Evolutionary conservation across 495 filamentous ascomycete genomes (phyloP).

Genomic region (Alectoria sarmentosa): DNA sequence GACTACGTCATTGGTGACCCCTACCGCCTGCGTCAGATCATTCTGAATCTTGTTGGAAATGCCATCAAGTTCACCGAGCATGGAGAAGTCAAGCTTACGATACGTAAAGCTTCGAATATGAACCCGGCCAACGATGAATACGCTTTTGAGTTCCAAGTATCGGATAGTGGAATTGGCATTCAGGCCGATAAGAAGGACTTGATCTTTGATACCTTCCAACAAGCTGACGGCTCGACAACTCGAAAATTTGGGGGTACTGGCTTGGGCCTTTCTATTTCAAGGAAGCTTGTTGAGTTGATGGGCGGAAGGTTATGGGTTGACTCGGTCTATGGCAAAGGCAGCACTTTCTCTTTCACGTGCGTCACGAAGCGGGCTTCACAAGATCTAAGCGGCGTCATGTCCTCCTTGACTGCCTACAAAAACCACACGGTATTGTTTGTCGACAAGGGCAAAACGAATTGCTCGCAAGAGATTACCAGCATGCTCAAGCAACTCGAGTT

Average conservation of each 20-base stretch:
- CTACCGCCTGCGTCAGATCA: constrained; percentile 94
- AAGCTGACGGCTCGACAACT: constrained; percentile 96
- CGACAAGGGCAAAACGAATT: constrained; percentile 79
- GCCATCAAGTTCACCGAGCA: constrained; percentile 92
- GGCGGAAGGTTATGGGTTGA: constrained; percentile 96
- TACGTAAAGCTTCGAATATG: constrained; percentile 53
- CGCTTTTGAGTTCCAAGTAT: constrained; percentile 92
- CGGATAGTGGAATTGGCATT: constrained; percentile 97
- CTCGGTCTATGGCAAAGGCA: constrained; percentile 86
- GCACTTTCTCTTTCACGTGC: constrained; percentile 96
- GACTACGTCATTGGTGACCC: constrained; percentile 97
- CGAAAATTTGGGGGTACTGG: constrained; percentile 95
- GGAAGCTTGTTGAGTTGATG: constrained; percentile 94
- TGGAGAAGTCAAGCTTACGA: constrained; percentile 92
- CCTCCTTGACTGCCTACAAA: constrained; percentile 82
- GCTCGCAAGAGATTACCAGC: constrained; percentile 62
- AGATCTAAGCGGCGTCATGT: constrained; percentile 71
- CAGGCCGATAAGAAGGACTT: constrained; percentile 92
- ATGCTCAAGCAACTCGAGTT: constrained; percentile 78
- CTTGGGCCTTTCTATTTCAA: constrained; percentile 92
- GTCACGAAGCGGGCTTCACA: constrained; percentile 79
- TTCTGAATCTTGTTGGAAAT: constrained; percentile 54
- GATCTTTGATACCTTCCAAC: constrained; percentile 99
- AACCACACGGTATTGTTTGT: constrained; percentile 88
- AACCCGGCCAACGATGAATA: constrained; percentile 59